Base-by-base conservation (phyloP, 2,329 filamentous ascomycete species). In the Alternaria atra region DNA sequence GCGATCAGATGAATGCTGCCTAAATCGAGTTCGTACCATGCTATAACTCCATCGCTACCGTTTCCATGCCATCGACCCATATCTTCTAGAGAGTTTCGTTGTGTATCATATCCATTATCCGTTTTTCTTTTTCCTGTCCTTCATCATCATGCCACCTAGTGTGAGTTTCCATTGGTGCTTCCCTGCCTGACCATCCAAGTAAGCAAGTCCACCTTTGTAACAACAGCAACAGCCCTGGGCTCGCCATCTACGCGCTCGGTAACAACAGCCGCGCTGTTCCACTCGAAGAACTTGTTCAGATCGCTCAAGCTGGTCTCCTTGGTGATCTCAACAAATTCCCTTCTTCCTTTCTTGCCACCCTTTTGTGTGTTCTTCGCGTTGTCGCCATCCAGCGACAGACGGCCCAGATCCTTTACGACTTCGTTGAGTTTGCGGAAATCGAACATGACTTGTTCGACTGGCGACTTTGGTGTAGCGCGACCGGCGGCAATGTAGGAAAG, bases 181-280 rank as follows among this genome's bases (percentile, higher is more conserved):
- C 68, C 67, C 64, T 70, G 64, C n/a, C 67, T 70, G 1, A 98
- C 89, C 87, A 99, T 89, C 90, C 92, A 99, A 42, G 90, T 93
- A 73, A 99, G 81, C 71, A 99, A 80, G 81, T 99, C 95, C 5
- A 99, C 95, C 86, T 99, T 99, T 32, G 95, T 98, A 7, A 96
- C 94, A 8, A 99, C 89, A 7, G 93, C 95, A 51, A 95, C 84
- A 1, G 96, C 93, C 84, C 92, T 96, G 68, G 89, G 77, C 46
- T 86, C 86, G 12, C 82, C 77, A 40, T 81, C 81, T 12, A 83
- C 82, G 69, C 87, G 85, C 79, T 98, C 94, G 0, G 94, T 99
- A 3, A 99, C 93, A 50, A 99, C 89, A 0, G 95, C 95, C 0
- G 95, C 94, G 69, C 91, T 95, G 81, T 99, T 98, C 93, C 95